A percentile compares a stretch with the other conserved stretches of the same genome.
Conservation (phyloP, 2,329 filamentous ascomycete genomes). For the Xylariaceae sp. region DNA sequence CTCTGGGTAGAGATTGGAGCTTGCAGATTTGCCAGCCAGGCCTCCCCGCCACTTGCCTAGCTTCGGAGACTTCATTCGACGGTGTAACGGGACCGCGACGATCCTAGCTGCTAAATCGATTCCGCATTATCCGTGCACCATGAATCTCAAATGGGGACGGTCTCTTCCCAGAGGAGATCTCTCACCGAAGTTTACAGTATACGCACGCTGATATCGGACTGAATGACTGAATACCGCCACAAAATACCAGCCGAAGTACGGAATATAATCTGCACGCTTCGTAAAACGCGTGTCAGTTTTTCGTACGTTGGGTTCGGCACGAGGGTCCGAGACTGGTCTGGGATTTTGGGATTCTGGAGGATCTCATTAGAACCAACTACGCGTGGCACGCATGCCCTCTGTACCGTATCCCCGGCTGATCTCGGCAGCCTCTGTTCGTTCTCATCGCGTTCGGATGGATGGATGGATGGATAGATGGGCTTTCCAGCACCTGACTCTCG, state of each 20-base stretch:
- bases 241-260: constrained; percentile 18
- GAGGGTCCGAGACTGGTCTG: constrained; percentile 35
- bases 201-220: constrained; percentile 34
- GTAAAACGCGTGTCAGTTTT: constrained; percentile 39
- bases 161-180: constrained; percentile 27
- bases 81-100: constrained; percentile 41
- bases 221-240: constrained; percentile 34
- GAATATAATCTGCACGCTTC: constrained; percentile 32
- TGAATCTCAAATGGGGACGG: constrained; percentile 24
- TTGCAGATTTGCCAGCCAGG: constrained; percentile 41
- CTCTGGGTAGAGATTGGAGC: constrained; percentile 40
- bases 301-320: constrained; percentile 40
- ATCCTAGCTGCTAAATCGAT: constrained; percentile 42
- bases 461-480: neutral
- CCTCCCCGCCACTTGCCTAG: constrained; percentile 29
- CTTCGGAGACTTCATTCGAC: constrained; percentile 38
- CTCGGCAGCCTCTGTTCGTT: constrained; percentile 36
- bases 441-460: constrained; percentile 27
- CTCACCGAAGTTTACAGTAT: constrained; percentile 43
- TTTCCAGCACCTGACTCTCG: neutral
- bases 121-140: constrained; percentile 39
- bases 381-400: constrained; percentile 41
- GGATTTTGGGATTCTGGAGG: neutral
- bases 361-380: neutral
- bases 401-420: constrained; percentile 36